Conservation (phyloP, 768 basidiomycete genomes). For the Rhodotorula sphaerocarpa region DNA sequence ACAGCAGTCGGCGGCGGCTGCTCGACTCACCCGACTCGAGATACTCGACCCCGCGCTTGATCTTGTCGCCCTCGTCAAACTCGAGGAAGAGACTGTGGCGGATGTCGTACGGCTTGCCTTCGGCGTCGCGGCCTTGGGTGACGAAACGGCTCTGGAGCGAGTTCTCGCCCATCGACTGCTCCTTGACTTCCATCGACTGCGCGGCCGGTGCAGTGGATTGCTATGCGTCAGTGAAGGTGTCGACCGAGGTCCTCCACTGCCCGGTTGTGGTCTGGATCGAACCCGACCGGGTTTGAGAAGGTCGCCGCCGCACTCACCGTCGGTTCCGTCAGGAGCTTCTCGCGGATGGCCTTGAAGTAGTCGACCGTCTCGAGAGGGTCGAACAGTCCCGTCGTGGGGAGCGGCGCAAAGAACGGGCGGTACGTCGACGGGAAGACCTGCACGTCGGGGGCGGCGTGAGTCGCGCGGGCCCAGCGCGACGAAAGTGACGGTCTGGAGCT, state of each 20-base stretch:
- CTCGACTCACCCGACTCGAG: slow-evolving; percentile 5
- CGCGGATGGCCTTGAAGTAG: background rate
- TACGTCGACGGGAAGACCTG: background rate
- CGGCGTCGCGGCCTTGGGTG: background rate
- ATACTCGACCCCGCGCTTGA: slow-evolving; percentile 8
- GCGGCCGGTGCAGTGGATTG: no score
- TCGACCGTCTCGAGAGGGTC: background rate
- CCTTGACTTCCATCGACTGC: background rate
- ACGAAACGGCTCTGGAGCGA: background rate
- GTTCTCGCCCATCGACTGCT: background rate
- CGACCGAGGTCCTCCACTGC: no score
- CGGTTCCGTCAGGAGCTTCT: background rate
- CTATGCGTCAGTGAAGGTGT: no score
- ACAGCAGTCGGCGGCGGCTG: no score
- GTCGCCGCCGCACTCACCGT: background rate
- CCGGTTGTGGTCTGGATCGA: no score
- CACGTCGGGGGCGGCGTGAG: background rate
- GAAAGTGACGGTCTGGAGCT: background rate
- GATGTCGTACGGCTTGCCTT: background rate
- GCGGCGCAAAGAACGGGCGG: slow-evolving; percentile 1
- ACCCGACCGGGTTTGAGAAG: no score
- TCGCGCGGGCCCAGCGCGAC: no score
- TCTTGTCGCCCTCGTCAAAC: background rate
- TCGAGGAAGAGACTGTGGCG: background rate
- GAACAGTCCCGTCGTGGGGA: background rate